Evolutionary conservation across 2,329 filamentous ascomycete species (phyloP).

Genomic region (Penicillium sp.): DNA sequence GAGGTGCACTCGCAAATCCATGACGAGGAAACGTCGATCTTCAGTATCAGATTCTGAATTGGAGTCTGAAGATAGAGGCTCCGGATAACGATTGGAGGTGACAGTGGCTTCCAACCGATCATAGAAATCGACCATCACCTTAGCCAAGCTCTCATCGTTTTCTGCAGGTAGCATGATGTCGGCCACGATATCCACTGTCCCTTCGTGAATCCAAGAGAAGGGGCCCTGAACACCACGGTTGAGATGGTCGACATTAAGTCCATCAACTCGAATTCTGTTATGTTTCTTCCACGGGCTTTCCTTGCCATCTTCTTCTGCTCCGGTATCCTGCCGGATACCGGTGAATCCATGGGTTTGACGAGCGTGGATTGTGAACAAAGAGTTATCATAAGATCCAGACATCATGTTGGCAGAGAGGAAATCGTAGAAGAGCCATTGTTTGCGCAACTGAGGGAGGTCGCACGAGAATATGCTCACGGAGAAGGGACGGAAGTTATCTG

Average conservation of each 20-base stretch:
- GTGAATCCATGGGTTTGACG: slow-evolving; percentile 81
- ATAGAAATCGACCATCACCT: slow-evolving; percentile 96
- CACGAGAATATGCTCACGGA: slow-evolving; percentile 94
- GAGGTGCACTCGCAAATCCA: slow-evolving; percentile 91
- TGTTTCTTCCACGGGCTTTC: slow-evolving; percentile 89
- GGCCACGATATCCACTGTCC: slow-evolving; percentile 92
- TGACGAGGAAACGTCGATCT: slow-evolving; percentile 77
- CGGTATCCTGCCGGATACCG: slow-evolving; percentile 59
- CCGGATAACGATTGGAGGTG: slow-evolving; percentile 65
- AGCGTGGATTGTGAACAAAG: slow-evolving; percentile 94
- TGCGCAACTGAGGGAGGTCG: slow-evolving; percentile 85
- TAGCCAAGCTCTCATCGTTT: slow-evolving; percentile 80
- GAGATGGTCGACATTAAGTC: slow-evolving; percentile 89
- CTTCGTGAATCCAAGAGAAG: slow-evolving; percentile 97
- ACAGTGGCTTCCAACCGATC: slow-evolving; percentile 93
- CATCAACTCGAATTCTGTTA: slow-evolving; percentile 86
- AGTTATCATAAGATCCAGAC: slow-evolving; percentile 92
- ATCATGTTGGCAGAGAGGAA: slow-evolving; percentile 94
- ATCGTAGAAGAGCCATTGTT: slow-evolving; percentile 98
- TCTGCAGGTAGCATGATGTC: slow-evolving; percentile 94
- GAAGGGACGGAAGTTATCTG: slow-evolving; percentile 87
- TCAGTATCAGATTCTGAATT: slow-evolving; percentile 27
- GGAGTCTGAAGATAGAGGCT: slow-evolving; percentile 16
- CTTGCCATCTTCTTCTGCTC: slow-evolving; percentile 60
- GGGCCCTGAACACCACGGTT: slow-evolving; percentile 90